A percentile compares a stretch with the other conserved stretches of the same genome.
phyloP scores from a whole-genome alignment of 1,284 basidiomycete species.

The Rhodotorula sp. region DNA sequence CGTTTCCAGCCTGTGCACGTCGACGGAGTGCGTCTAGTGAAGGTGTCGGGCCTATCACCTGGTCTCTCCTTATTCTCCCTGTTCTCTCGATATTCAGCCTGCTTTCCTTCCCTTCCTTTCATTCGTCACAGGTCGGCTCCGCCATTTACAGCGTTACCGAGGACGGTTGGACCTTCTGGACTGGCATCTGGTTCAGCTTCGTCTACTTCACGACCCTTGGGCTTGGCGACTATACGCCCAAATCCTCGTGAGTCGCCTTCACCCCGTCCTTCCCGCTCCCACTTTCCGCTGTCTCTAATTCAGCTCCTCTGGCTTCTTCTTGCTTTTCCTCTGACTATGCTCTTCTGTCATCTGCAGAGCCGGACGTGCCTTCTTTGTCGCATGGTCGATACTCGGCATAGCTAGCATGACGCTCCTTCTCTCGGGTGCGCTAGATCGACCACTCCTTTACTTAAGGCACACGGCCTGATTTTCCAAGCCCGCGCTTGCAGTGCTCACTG shows the following conservation, averaged over 20 bases:
- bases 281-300: too few species aligned
- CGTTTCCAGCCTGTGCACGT: too few species aligned
- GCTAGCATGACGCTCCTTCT: slow-evolving; percentile 60
- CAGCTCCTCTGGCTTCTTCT: neutral
- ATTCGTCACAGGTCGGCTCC: slow-evolving; percentile 62
- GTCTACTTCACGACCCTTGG: slow-evolving; percentile 50
- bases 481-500: slow-evolving; percentile 26
- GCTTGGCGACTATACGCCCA: slow-evolving; percentile 67
- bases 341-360: slow-evolving; percentile 49
- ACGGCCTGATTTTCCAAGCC: neutral
- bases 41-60: too few species aligned
- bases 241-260: slow-evolving; percentile 55
- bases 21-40: too few species aligned
- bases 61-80: too few species aligned
- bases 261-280: too few species aligned
- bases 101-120: too few species aligned
- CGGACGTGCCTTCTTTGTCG: slow-evolving; percentile 74
- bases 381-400: slow-evolving; percentile 76
- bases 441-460: neutral
- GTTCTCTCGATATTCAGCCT: too few species aligned
- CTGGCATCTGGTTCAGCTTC: slow-evolving; percentile 65
- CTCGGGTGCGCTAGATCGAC: neutral
- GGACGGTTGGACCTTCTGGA: slow-evolving; percentile 57
- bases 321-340: slow-evolving; percentile 30
- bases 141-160: slow-evolving; percentile 62